Percentiles rank a stretch among this genome's conserved stretches.
phyloP scores from a whole-genome alignment of 2,329 filamentous ascomycete species.

The Neoascochyta sp. region DNA sequence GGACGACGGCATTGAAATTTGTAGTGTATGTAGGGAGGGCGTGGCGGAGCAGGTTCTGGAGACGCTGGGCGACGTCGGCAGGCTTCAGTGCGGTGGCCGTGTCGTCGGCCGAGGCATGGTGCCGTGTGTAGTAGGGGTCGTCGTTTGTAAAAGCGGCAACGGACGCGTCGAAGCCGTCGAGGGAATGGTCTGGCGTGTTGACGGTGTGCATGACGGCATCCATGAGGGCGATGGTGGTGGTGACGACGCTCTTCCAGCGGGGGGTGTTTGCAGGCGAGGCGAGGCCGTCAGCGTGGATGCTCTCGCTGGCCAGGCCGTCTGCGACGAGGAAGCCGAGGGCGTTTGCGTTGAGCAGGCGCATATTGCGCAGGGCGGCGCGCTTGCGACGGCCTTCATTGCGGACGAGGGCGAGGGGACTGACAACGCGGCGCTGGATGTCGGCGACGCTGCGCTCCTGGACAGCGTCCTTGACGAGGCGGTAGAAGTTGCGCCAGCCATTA shows the following conservation, averaged over 20 bases:
- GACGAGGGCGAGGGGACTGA: constrained; percentile 74
- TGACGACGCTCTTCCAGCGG: constrained; percentile 71
- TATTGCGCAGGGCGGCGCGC: constrained; percentile 64
- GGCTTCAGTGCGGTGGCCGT: constrained; percentile 37
- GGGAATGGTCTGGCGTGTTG: constrained; percentile 55
- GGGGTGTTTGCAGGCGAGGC: constrained; percentile 44
- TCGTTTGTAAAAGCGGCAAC: constrained; percentile 56
- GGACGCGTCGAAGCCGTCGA: constrained; percentile 54
- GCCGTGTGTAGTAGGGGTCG: constrained; percentile 45
- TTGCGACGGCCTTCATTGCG: constrained; percentile 73
- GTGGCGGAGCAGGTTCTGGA: constrained; percentile 65
- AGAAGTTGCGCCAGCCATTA: constrained; percentile 61
- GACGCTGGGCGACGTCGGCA: constrained; percentile 60
- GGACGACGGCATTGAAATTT: constrained; percentile 55
- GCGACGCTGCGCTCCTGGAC: constrained; percentile 68
- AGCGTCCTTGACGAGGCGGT: constrained; percentile 72
- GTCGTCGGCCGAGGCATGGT: constrained; percentile 37
- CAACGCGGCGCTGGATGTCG: constrained; percentile 66
- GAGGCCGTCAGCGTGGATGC: constrained; percentile 56
- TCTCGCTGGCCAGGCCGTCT: constrained; percentile 66
- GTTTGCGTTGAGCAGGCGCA: constrained; percentile 78
- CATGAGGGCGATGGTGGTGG: constrained; percentile 78
- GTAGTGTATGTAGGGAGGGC: constrained; percentile 65
- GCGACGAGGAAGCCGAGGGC: constrained; percentile 84
- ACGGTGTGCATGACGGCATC: constrained; percentile 77